Conservation (phyloP, 2,329 filamentous ascomycete genomes). For the Lasiodiplodia hormozganensis region DNA sequence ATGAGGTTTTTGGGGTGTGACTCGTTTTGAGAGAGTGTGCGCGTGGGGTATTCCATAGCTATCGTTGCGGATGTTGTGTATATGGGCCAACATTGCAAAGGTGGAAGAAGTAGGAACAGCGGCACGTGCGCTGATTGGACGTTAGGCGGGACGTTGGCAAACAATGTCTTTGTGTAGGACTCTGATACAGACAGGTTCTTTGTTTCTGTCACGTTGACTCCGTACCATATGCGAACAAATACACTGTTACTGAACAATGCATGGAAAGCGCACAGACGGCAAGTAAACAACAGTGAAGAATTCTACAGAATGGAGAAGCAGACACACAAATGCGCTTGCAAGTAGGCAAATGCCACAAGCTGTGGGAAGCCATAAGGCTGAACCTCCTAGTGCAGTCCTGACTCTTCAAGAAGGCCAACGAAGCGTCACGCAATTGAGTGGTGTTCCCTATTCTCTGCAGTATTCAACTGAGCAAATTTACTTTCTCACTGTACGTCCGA, state of each 20-base stretch:
- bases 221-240: neutral
- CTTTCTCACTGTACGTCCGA: neutral
- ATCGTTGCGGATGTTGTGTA: neutral
- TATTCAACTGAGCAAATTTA: neutral
- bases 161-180: neutral
- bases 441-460: neutral
- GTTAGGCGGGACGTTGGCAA: neutral
- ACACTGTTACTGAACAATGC: neutral
- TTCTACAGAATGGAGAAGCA: neutral
- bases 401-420: neutral
- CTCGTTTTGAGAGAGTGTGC: neutral
- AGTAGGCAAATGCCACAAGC: neutral
- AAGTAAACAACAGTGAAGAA: neutral
- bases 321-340: no score
- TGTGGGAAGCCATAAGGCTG: neutral
- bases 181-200: neutral
- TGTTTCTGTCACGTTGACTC: neutral
- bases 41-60: neutral
- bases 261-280: neutral
- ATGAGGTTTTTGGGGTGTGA: neutral
- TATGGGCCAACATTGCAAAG: neutral
- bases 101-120: neutral
- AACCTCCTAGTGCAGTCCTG: neutral
- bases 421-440: neutral
- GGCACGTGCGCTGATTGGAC: neutral